phyloP scores from a whole-genome alignment of 495 filamentous ascomycete species.

The Xylaria grammica region DNA sequence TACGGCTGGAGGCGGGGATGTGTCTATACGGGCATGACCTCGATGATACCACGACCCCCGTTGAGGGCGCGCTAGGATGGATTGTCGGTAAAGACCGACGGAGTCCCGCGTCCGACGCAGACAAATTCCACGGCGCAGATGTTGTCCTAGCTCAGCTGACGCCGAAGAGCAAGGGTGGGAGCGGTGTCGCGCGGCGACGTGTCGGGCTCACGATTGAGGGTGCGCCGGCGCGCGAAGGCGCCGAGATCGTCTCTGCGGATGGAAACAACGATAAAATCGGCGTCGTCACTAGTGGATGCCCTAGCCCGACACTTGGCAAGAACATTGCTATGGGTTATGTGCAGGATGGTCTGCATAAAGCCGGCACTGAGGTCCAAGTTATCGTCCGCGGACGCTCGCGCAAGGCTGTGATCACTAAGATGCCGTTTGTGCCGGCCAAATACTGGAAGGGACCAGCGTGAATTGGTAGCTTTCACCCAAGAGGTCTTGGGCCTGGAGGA shows the following conservation, averaged over 20 bases:
- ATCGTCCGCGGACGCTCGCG: constrained; percentile 80
- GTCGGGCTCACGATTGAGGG: constrained; percentile 85
- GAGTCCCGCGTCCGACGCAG: constrained; percentile 38
- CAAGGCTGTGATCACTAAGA: constrained; percentile 81
- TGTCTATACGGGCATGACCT: constrained; percentile 98
- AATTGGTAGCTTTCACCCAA: too few species aligned
- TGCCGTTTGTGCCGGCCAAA: constrained; percentile 90
- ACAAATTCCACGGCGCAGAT: constrained; percentile 75
- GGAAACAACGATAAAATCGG: constrained; percentile 59
- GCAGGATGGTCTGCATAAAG: constrained; percentile 79
- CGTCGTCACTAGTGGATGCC: constrained; percentile 84
- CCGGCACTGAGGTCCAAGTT: constrained; percentile 82
- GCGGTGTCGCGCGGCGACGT: constrained; percentile 70
- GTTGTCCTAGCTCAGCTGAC: constrained; percentile 73
- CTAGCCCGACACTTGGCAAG: constrained; percentile 79
- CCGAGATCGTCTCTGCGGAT: constrained; percentile 62
- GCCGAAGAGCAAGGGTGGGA: constrained; percentile 68
- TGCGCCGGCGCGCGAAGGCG: constrained; percentile 88
- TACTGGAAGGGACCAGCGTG: constrained; percentile 63
- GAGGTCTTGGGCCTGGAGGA: neutral
- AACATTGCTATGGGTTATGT: constrained; percentile 98
- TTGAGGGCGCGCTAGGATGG: constrained; percentile 83
- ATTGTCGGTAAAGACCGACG: constrained; percentile 80
- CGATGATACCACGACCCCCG: constrained; percentile 85
- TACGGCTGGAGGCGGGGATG: constrained; percentile 95